Base-by-base conservation (phyloP, 1,284 basidiomycete species). In the Rhodotorula mucilaginosa region DNA sequence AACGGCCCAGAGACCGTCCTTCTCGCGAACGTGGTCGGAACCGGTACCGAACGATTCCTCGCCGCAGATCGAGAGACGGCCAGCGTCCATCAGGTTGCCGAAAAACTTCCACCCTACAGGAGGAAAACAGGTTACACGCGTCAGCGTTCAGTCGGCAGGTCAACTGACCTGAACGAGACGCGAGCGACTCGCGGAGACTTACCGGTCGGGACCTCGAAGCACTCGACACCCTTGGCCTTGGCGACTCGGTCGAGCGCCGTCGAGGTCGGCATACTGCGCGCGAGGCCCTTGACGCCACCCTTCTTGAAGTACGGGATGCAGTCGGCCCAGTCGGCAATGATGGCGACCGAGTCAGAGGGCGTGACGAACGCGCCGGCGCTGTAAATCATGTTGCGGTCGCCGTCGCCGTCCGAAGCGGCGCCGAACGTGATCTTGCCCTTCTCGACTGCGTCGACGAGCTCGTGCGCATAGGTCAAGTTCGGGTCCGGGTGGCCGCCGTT, bases 41-140 rank as follows among this genome's bases (percentile, higher is more conserved):
- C 96, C 96, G n/a, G 96, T 99, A 72, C 96, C 96, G 82, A 99
- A 99, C 16, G 92, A 95, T 84, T 99, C 96, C 82, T 99, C 96
- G 77, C 96, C 96, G 79, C 96, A 99, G 81, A 99, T 98, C 64
- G 94, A 97, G 56, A 99, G 87, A 58, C 92, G 87, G 1, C 94
- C 95, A 58, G 97, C 96, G 81, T 99, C 96, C 96, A 99, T 99
- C 76, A 99, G 86, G 84, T 99, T 99, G 66, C 96, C 97, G 80
- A 99, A 99, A 88, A 99, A 99, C 84, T 99, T 99, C 96, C 93
- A 97, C 68, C 96, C 92, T 93, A 18, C 34, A 58, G 7, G 5
- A 13, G 13, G 29, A 21, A 12, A n/a, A 34, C 15, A n/a, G 39
- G 8, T 44, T 44, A 44, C 39, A 44, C 12, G 39, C n/a, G 51